Conservation (phyloP, 495 filamentous ascomycete genomes). For the Neurospora discreta region DNA sequence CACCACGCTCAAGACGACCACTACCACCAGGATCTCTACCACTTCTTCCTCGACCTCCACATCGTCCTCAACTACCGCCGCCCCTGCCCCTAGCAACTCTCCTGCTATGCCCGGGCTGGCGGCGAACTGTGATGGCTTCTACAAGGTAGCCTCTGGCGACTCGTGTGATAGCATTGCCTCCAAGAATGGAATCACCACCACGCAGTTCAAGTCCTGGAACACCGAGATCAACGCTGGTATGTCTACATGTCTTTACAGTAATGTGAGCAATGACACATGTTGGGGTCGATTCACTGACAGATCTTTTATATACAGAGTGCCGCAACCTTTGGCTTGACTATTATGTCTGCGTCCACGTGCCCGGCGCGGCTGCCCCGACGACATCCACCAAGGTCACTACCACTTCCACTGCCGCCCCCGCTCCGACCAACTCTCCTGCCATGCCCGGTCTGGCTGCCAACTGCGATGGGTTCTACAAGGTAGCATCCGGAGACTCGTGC, state of each 20-base stretch:
- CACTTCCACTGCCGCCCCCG: background rate
- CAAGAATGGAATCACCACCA: constrained; percentile 16
- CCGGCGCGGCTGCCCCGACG: background rate
- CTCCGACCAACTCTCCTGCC: constrained; percentile 9
- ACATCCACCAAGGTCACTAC: background rate
- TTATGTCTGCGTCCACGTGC: constrained; percentile 25
- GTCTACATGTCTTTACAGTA: background rate
- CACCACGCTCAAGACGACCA: background rate
- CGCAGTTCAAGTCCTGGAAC: constrained; percentile 26
- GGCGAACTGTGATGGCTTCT: constrained; percentile 31
- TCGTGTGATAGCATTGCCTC: constrained; percentile 29
- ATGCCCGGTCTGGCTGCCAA: constrained; percentile 24
- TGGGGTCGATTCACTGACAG: constrained; percentile 12
- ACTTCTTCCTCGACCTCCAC: background rate
- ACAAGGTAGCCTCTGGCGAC: constrained; percentile 29
- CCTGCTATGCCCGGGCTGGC: constrained; percentile 25
- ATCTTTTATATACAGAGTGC: constrained; percentile 1
- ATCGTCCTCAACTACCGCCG: background rate
- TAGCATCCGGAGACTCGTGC: constrained; percentile 33
- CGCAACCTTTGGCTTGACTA: constrained; percentile 2
- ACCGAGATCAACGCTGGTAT: constrained; percentile 27
- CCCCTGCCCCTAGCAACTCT: background rate
- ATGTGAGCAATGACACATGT: constrained; percentile 15
- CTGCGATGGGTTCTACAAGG: constrained; percentile 33
- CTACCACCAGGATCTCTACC: background rate